Evolutionary conservation across 495 filamentous ascomycete genomes (phyloP).

Genomic region (Lophium mytilinum): DNA sequence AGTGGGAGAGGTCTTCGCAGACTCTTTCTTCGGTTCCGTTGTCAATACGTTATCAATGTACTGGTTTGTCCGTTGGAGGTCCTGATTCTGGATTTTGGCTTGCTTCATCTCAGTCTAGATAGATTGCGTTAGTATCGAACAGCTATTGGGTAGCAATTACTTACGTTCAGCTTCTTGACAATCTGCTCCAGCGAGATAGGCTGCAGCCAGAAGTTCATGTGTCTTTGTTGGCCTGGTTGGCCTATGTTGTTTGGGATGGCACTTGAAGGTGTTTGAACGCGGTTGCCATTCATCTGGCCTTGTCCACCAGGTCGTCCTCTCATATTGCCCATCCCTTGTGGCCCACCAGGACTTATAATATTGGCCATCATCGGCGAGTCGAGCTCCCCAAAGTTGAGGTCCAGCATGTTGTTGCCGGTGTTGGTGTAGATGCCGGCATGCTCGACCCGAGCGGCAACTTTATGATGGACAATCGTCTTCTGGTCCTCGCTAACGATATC

Average conservation of each 20-base stretch:
- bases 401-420: conserved; percentile 57
- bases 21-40: conserved; percentile 62
- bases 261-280: conserved; percentile 11
- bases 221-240: conserved; percentile 53
- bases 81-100: conserved; percentile 78
- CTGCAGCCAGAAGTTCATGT: conserved; percentile 74
- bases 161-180: conserved; percentile 85
- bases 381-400: conserved; percentile 83
- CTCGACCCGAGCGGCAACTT: conserved; percentile 92
- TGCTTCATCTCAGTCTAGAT: conserved; percentile 81
- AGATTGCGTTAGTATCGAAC: conserved; percentile 6
- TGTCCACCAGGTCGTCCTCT: conserved; percentile 68
- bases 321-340: conserved; percentile 49
- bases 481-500: conserved; percentile 98
- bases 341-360: conserved; percentile 55
- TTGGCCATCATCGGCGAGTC: conserved; percentile 61
- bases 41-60: conserved; percentile 69
- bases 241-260: conserved; percentile 47
- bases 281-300: conserved; percentile 43
- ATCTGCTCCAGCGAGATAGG: conserved; percentile 91
- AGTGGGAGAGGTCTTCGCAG: conserved; percentile 16
- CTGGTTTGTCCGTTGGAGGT: conserved; percentile 70
- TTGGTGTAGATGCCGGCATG: conserved; percentile 72
- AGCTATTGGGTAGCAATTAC: conserved; percentile 32
- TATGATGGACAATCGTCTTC: conserved; percentile 95